A percentile compares a stretch with the other conserved stretches of the same genome.
phyloP scores from a whole-genome alignment of 352 stramenopile species.

The Phytophthora pisi region DNA sequence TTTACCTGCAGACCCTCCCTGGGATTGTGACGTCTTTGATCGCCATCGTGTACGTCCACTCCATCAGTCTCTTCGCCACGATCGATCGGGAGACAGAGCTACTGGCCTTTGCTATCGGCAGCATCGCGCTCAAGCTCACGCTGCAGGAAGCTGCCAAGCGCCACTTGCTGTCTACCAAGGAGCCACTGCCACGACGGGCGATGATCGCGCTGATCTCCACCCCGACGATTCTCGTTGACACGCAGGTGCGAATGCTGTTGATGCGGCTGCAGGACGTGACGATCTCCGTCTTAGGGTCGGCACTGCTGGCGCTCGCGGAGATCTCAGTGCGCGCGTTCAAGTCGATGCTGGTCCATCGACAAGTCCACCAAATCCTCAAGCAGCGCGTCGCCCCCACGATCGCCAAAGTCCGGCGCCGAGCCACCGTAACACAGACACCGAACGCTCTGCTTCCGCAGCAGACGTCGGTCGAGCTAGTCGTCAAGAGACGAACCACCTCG shows the following conservation, averaged over 20 bases:
- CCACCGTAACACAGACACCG: neutral
- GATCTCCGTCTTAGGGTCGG: constrained; percentile 18
- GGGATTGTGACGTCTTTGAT: neutral
- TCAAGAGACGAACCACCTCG: neutral
- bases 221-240: constrained; percentile 42
- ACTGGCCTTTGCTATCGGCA: constrained; percentile 8
- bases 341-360: constrained; percentile 9
- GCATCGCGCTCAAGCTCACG: constrained; percentile 19
- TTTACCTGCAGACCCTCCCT: constrained; percentile 11
- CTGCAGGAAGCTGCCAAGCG: constrained; percentile 16
- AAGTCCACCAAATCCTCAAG: neutral
- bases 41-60: constrained; percentile 25
- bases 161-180: neutral
- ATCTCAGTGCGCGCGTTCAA: constrained; percentile 30
- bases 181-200: neutral
- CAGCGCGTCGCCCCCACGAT: neutral
- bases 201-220: constrained; percentile 28
- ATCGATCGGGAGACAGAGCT: constrained; percentile 12
- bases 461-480: neutral
- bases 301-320: constrained; percentile 25
- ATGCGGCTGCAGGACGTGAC: constrained; percentile 23
- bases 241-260: constrained; percentile 39
- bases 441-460: neutral
- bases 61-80: constrained; percentile 6
- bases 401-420: neutral